Evolutionary conservation across 208 protist species (phyloP).

Genomic region (Acanthamoeba rhysodes): DNA sequence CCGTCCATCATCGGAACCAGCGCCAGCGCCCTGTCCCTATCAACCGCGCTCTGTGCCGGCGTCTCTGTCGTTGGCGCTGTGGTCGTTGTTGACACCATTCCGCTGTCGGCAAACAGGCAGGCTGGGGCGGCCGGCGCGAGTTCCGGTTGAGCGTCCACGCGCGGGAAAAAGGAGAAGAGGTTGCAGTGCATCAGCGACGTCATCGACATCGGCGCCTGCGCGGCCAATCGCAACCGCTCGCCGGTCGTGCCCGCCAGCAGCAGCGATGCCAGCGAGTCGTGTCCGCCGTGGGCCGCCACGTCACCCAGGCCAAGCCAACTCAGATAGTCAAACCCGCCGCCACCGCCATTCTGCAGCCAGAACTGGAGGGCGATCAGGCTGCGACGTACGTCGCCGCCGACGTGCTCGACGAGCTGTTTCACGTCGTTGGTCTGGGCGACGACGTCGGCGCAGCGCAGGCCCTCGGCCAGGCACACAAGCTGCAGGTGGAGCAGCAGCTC

Average conservation of each 20-base stretch:
- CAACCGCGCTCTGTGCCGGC: background rate
- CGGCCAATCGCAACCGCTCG: background rate
- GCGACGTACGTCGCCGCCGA: slow-evolving; percentile 13
- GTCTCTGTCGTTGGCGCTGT: no score
- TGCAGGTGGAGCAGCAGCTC: slow-evolving; percentile 5
- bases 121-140: background rate
- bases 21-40: background rate
- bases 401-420: slow-evolving; percentile 1
- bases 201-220: background rate
- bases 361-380: background rate
- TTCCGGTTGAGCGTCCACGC: background rate
- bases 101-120: background rate
- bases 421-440: background rate
- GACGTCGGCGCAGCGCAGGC: background rate
- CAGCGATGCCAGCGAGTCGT: slow-evolving; percentile 5
- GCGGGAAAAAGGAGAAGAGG: slow-evolving; percentile 19
- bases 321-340: background rate
- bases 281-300: no score
- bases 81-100: background rate
- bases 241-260: background rate
- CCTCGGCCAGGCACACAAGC: background rate
- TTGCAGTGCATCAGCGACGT: slow-evolving; percentile 18
- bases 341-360: background rate
- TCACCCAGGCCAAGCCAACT: background rate
- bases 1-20: background rate